Percentiles rank a stretch among this genome's conserved stretches.
These are phyloP conservation scores for Endoconidiophora laricicola DNA, from an alignment of 2,329 filamentous ascomycete genomes.

Conservation along the genomic window DNA sequence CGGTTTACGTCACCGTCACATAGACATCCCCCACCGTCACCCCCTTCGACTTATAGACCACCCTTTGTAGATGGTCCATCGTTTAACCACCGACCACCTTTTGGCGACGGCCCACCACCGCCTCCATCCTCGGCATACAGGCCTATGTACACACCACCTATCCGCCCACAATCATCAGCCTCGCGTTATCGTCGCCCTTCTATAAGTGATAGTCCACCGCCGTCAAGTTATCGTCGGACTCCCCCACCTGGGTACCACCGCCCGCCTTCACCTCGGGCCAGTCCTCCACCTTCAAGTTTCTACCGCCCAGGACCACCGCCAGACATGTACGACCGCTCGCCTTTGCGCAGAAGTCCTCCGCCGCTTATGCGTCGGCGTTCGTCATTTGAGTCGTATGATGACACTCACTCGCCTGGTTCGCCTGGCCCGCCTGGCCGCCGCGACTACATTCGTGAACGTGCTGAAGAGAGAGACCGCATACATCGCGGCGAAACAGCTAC, in stretches of 20 bases:
- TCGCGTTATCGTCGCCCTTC: not conserved
- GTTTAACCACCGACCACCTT: not conserved
- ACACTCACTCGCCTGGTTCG: not conserved
- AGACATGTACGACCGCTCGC: not conserved
- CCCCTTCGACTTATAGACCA: not conserved
- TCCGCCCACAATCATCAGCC: not conserved
- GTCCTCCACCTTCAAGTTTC: not conserved
- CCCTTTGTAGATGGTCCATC: not conserved
- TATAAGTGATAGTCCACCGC: not conserved
- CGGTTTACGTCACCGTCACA: slow-evolving; percentile 5
- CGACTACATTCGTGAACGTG: slow-evolving; percentile 6
- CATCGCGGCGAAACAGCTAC: not conserved
- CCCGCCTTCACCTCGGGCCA: not conserved
- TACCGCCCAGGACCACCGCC: not conserved
- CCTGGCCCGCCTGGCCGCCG: not conserved
- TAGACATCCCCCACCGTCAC: not conserved
- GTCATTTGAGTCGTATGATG: slow-evolving; percentile 10
- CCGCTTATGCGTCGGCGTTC: slow-evolving; percentile 2
- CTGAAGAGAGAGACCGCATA: not conserved
- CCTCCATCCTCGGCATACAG: not conserved
- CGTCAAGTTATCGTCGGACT: not conserved
- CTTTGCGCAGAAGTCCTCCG: not conserved
- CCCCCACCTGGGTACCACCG: not conserved
- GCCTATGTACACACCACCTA: not conserved
- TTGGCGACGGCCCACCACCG: not conserved